These are phyloP conservation scores for Apodospora peruviana DNA, from an alignment of 495 filamentous ascomycete species.

Conservation along the genomic window DNA sequence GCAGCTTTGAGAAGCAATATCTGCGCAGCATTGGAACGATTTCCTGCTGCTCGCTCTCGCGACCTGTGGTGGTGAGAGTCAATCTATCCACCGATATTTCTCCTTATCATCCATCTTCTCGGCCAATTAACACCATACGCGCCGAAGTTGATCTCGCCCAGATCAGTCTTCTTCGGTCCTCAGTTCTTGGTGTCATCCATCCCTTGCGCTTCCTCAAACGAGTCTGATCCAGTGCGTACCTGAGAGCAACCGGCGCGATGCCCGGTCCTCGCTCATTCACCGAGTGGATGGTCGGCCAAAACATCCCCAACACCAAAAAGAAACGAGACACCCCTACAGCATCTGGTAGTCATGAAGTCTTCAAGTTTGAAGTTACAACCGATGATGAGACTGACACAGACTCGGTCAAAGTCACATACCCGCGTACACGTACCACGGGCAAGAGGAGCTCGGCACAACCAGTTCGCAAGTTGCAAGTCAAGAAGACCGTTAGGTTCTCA, in stretches of 20 bases:
- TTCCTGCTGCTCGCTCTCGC: too few species aligned
- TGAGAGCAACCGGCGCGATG: slow-evolving; percentile 10
- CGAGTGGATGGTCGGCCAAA: slow-evolving; percentile 40
- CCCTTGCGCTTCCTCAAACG: background rate
- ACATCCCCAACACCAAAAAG: slow-evolving; percentile 12
- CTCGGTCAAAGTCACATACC: slow-evolving; percentile 29
- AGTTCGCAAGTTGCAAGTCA: background rate
- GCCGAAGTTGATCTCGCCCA: too few species aligned
- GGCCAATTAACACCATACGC: too few species aligned
- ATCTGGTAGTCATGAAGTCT: slow-evolving; percentile 10
- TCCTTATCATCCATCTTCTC: too few species aligned
- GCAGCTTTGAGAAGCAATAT: too few species aligned
- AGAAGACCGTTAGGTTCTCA: background rate
- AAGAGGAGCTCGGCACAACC: background rate
- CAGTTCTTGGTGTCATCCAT: background rate
- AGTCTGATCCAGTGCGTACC: background rate
- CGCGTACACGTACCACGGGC: slow-evolving; percentile 7
- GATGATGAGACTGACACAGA: slow-evolving; percentile 35
- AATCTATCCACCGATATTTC: too few species aligned
- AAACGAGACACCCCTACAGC: too few species aligned
- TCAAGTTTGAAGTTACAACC: slow-evolving; percentile 28
- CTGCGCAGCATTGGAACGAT: too few species aligned
- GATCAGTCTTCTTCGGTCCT: too few species aligned
- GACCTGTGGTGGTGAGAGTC: too few species aligned
- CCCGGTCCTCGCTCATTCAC: slow-evolving; percentile 21